Evolutionary conservation across 345 rosid genomes (phyloP), one percentile per base, ranked within the genome.

Genomic region (Ailanthus altissimus): DNA sequence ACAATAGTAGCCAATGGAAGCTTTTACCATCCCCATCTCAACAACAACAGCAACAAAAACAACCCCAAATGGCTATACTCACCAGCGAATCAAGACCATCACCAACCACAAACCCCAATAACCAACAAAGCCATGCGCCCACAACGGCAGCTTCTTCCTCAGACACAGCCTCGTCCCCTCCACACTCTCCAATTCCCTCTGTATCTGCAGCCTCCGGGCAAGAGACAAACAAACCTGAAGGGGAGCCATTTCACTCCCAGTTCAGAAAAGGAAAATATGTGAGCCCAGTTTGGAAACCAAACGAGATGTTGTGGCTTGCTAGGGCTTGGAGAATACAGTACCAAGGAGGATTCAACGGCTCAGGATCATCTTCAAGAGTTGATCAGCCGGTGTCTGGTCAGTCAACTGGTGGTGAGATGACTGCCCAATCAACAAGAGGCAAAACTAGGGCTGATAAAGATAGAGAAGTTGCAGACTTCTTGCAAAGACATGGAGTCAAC

Each of bases 281-380:
- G 43, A 96, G 99, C 81, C 98, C 99, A 20, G 97, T 96, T 70
- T 96, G 99, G 99, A 96, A 93, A 82, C 99, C 99, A 54, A 86
- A 91, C 83, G 99, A 96, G 82, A 96, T 96, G 99, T 76, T 96
- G 57, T 96, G 97, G 97, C 69, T 92, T 69, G 99, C 99, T 50
- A 87, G 93, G 86, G 99, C 95, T 43, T 93, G 99, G 99, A 89
- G 94, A 77, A 38, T 81, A 54, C 99, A 93, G 60, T 96, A 96
- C 80, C 97, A 91, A 38, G 83, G 86, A 5, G 90, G 88, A 15
- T 46, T 75, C 20, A 82, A 81, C 57, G 87, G 83, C 28, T 77
- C 85, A 8, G 86, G 82, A 5, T 76, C 82, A 42, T 83, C 85
- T 40, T 79, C 89, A 54, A 83, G 82, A 77, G 62, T 77, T 13